Evolutionary conservation across 345 rosid species (phyloP).

Genomic region (Dovyalis caffra): DNA sequence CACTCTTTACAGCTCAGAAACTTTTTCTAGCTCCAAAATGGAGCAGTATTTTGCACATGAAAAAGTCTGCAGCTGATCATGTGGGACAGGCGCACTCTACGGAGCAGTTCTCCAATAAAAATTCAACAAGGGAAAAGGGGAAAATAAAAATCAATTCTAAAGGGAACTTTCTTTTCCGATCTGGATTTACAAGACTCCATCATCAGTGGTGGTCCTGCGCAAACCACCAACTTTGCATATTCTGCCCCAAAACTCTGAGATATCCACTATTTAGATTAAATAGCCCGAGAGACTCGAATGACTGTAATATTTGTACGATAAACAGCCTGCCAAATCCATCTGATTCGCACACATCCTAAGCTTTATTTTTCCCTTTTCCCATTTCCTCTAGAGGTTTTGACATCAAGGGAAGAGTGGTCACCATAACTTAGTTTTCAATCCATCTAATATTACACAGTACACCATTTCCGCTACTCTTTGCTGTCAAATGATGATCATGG

Average conservation of each 20-base stretch:
- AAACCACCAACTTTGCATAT: background rate
- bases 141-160: too few relatives aligned
- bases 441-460: background rate
- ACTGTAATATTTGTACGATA: background rate
- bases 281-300: background rate
- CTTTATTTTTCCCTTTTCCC: background rate
- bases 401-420: background rate
- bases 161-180: background rate
- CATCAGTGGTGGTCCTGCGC: background rate
- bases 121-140: background rate
- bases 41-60: background rate
- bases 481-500: background rate
- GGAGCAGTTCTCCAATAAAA: background rate
- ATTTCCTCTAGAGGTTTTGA: background rate
- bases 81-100: background rate
- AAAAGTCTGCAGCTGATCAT: background rate
- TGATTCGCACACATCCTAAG: background rate
- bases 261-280: too few relatives aligned
- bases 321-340: background rate
- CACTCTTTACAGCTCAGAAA: too few relatives aligned
- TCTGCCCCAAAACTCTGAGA: background rate
- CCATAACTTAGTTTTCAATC: background rate
- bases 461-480: background rate
- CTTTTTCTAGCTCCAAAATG: too few relatives aligned
- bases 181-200: background rate